Percentiles rank a stretch among this genome's conserved stretches.
Evolutionary conservation across 805 yeast genomes (phyloP).

Genomic region (Groenewaldozyma salmanticensis): DNA sequence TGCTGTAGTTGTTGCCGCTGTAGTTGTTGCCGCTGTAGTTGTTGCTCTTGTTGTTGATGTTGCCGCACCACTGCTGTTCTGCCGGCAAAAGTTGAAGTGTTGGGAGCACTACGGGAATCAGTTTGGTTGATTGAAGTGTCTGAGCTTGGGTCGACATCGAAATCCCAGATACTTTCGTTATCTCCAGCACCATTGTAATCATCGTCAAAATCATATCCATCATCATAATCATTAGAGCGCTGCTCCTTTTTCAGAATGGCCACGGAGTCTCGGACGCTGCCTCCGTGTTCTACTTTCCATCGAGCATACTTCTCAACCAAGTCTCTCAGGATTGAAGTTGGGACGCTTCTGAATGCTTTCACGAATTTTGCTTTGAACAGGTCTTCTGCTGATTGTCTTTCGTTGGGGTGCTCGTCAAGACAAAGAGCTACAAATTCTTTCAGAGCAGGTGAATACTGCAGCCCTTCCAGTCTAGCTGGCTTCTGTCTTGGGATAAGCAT

Average conservation of each 20-base stretch:
- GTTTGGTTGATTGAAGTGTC: not conserved
- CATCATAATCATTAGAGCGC: constrained; percentile 5
- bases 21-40: too few relatives aligned
- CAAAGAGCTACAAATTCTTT: constrained; percentile 89
- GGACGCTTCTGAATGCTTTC: constrained; percentile 46
- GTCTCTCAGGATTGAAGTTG: constrained; percentile 59
- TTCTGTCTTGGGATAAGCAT: constrained; percentile 84
- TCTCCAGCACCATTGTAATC: constrained; percentile 18
- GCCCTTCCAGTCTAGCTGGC: constrained; percentile 91
- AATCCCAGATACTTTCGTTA: constrained; percentile 58
- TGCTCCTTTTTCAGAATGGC: constrained; percentile 20
- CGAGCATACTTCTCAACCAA: constrained; percentile 42
- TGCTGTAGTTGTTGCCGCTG: too few relatives aligned
- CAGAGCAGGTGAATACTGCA: constrained; percentile 61
- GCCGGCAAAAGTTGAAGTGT: not conserved
- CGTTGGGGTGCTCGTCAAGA: constrained; percentile 86
- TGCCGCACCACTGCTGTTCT: too few relatives aligned
- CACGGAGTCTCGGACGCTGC: constrained; percentile 33
- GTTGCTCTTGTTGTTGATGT: not conserved
- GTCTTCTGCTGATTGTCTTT: constrained; percentile 81
- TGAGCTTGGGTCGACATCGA: constrained; percentile 39
- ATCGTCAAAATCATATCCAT: constrained; percentile 18
- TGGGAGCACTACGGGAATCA: not conserved
- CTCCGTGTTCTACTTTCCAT: constrained; percentile 50
- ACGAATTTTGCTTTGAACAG: constrained; percentile 66